These are phyloP conservation scores for Casuarina equisetifolia DNA, from an alignment of 306 rosid species.

Conservation along the genomic window DNA sequence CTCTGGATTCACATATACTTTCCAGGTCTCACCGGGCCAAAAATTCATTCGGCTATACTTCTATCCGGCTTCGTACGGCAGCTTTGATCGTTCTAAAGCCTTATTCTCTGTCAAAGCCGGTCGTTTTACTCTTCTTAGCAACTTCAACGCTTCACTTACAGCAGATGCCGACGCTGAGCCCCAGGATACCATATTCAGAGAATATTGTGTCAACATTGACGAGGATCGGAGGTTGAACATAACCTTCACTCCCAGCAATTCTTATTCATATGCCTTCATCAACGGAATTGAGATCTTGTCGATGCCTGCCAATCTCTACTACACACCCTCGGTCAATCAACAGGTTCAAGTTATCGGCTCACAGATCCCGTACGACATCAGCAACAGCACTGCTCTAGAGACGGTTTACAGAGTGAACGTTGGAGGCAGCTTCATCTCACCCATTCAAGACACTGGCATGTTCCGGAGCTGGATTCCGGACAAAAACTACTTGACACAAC, in stretches of 20 bases:
- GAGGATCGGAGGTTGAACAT: conserved; percentile 36
- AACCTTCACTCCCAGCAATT: conserved; percentile 32
- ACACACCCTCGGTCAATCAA: background rate
- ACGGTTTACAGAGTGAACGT: conserved; percentile 33
- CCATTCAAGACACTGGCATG: conserved; percentile 33
- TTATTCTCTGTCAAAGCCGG: no score
- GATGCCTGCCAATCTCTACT: conserved; percentile 31
- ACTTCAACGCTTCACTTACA: conserved; percentile 43
- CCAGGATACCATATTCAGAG: conserved; percentile 18
- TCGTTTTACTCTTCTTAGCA: no score
- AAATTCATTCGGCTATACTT: no score
- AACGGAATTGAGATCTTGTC: conserved; percentile 48
- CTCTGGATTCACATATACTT: conserved; percentile 23
- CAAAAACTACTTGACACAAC: background rate
- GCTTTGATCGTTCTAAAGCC: no score
- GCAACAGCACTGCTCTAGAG: conserved; percentile 34
- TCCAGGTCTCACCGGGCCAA: no score
- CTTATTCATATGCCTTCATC: conserved; percentile 37
- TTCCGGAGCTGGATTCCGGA: conserved; percentile 31
- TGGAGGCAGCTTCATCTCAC: conserved; percentile 37
- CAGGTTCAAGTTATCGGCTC: background rate
- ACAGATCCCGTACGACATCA: background rate
- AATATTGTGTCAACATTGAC: conserved; percentile 28
- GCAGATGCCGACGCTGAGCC: conserved; percentile 2
- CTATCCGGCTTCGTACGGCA: no score